Evolutionary conservation across 2,329 filamentous ascomycete genomes (phyloP).

Genomic region (Penicillium brevicompactum): DNA sequence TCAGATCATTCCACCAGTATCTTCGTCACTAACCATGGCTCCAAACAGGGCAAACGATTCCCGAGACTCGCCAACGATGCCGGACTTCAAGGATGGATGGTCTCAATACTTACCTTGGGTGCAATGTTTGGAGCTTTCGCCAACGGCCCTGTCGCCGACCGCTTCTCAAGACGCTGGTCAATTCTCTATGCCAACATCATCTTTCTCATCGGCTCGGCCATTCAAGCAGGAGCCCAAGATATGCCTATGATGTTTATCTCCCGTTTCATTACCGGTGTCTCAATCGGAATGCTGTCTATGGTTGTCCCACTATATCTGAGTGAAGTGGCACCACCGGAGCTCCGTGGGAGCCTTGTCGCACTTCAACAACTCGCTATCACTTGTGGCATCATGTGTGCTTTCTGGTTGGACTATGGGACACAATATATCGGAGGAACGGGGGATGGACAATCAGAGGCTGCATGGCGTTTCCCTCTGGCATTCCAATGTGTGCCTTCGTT

Average conservation of each 20-base stretch:
- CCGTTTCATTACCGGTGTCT: constrained; percentile 38
- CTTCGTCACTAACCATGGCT: background rate
- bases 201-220: constrained; percentile 32
- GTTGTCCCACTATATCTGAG: constrained; percentile 38
- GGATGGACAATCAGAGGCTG: constrained; percentile 61
- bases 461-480: constrained; percentile 71
- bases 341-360: constrained; percentile 37
- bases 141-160: constrained; percentile 33
- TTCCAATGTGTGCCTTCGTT: constrained; percentile 68
- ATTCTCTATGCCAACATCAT: constrained; percentile 28
- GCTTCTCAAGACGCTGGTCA: constrained; percentile 29
- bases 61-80: background rate
- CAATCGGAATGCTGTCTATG: constrained; percentile 37
- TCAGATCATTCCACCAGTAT: background rate
- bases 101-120: constrained; percentile 32
- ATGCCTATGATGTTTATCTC: constrained; percentile 32
- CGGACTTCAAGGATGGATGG: background rate
- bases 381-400: constrained; percentile 40
- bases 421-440: constrained; percentile 66
- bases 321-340: constrained; percentile 36
- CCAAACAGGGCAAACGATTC: background rate
- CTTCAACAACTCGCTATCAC: constrained; percentile 41
- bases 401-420: constrained; percentile 39
- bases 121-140: constrained; percentile 32
- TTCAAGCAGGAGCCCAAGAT: constrained; percentile 30